Percentiles rank a stretch among this genome's conserved stretches.
Evolutionary conservation across 2,329 filamentous ascomycete species (phyloP).

Genomic region (Fusarium nygamai): DNA sequence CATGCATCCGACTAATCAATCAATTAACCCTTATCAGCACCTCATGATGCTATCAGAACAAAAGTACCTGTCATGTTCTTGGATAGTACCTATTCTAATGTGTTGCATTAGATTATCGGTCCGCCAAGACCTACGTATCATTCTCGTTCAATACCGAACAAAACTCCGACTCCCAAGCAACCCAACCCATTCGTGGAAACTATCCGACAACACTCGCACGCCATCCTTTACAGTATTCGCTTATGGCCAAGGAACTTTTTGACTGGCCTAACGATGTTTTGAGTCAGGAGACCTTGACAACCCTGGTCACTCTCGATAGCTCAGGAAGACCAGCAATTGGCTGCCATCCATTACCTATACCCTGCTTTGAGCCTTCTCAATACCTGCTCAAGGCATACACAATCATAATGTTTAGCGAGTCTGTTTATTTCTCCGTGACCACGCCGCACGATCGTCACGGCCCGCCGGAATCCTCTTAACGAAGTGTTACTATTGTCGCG

Average conservation of each 20-base stretch:
- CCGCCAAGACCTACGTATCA: background rate
- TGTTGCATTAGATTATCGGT: constrained; percentile 26
- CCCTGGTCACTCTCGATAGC: constrained; percentile 2
- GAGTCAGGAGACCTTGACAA: constrained; percentile 10
- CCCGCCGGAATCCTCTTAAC: constrained; percentile 26
- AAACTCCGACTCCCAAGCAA: background rate
- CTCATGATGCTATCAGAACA: constrained; percentile 9
- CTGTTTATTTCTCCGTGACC: constrained; percentile 1
- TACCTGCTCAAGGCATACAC: background rate
- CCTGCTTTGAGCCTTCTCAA: background rate
- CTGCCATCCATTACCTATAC: background rate
- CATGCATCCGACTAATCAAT: constrained; percentile 10
- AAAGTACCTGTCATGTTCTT: constrained; percentile 25
- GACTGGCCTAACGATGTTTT: background rate
- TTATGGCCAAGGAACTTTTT: constrained; percentile 8
- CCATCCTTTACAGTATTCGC: constrained; percentile 1
- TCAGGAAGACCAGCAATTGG: constrained; percentile 14
- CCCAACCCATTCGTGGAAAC: constrained; percentile 16
- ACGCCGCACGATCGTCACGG: constrained; percentile 34
- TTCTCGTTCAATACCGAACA: background rate
- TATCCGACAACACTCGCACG: constrained; percentile 4
- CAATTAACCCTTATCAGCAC: constrained; percentile 27
- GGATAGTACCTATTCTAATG: background rate
- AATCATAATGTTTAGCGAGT: background rate
- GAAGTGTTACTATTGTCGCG: background rate